Conservation (phyloP, 352 stramenopile genomes). For the Globisporangium yorkense region DNA sequence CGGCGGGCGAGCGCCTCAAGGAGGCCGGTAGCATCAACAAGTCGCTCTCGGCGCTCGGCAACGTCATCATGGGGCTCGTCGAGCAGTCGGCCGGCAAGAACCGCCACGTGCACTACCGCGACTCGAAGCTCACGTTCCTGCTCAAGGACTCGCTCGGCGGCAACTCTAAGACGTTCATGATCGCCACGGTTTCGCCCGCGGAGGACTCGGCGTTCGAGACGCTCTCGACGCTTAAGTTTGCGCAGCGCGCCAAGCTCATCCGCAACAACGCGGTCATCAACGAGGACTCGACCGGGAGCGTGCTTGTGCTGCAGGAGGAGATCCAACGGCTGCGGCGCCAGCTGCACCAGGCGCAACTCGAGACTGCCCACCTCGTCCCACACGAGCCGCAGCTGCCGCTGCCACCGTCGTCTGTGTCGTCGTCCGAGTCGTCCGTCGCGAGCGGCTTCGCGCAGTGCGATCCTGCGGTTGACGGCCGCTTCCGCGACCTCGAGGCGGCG, state of each 20-base stretch:
- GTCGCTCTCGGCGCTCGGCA: conserved; percentile 93
- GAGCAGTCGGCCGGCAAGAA: conserved; percentile 77
- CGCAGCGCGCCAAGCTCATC: conserved; percentile 80
- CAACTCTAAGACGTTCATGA: conserved; percentile 87
- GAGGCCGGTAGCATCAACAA: conserved; percentile 97
- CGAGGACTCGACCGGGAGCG: conserved; percentile 66
- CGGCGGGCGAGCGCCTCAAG: conserved; percentile 93
- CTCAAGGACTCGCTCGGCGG: conserved; percentile 80
- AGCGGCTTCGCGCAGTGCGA: conserved; percentile 19
- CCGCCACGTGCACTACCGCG: conserved; percentile 78
- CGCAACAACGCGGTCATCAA: conserved; percentile 83
- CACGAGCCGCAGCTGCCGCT: conserved; percentile 5
- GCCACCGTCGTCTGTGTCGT: background rate
- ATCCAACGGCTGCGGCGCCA: conserved; percentile 51
- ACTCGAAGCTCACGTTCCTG: conserved; percentile 84
- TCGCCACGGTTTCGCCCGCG: conserved; percentile 75
- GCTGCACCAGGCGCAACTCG: conserved; percentile 42
- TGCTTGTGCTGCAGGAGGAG: conserved; percentile 65
- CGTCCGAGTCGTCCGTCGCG: background rate
- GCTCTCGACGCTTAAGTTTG: conserved; percentile 82
- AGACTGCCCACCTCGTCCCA: conserved; percentile 1
- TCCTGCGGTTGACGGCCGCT: conserved; percentile 29
- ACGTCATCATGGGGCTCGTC: conserved; percentile 91
- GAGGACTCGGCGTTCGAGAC: conserved; percentile 85
- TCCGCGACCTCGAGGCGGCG: conserved; percentile 59